Percentiles rank a stretch among this genome's conserved stretches.
Evolutionary conservation across 495 filamentous ascomycete species (phyloP).

Genomic region (Neurospora tetraspora): DNA sequence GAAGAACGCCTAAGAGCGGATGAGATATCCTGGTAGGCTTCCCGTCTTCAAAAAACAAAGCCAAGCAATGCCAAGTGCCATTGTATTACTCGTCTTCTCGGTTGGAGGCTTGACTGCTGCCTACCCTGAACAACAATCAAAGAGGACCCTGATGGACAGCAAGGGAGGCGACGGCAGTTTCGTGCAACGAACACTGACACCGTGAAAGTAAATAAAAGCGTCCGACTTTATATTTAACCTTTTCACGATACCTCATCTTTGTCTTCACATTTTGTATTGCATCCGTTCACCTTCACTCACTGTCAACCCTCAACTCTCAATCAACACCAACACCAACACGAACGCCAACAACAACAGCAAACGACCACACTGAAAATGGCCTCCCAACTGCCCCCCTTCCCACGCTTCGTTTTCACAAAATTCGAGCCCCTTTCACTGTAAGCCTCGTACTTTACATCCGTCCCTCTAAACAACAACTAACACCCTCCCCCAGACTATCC

Average conservation of each 20-base stretch:
- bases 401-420: conserved; percentile 47
- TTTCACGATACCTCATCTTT: not conserved
- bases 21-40: too few species aligned
- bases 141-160: not conserved
- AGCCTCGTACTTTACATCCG: conserved; percentile 9
- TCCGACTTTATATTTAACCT: not conserved
- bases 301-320: not conserved
- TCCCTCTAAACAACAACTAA: not conserved
- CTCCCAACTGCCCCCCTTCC: conserved; percentile 39
- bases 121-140: not conserved
- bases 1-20: too few species aligned
- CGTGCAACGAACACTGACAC: not conserved
- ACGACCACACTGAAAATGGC: conserved; percentile 29
- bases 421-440: conserved; percentile 63
- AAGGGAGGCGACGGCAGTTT: not conserved
- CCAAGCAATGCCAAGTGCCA: not conserved
- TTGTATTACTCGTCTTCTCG: not conserved
- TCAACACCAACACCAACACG: not conserved
- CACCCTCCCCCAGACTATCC: conserved; percentile 31
- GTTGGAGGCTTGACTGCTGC: not conserved
- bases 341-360: not conserved
- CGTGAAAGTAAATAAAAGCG: not conserved
- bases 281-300: not conserved
- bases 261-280: not conserved
- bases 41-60: too few species aligned